Conservation (phyloP, 257 asterid species). For the Penstemon barbatus region DNA sequence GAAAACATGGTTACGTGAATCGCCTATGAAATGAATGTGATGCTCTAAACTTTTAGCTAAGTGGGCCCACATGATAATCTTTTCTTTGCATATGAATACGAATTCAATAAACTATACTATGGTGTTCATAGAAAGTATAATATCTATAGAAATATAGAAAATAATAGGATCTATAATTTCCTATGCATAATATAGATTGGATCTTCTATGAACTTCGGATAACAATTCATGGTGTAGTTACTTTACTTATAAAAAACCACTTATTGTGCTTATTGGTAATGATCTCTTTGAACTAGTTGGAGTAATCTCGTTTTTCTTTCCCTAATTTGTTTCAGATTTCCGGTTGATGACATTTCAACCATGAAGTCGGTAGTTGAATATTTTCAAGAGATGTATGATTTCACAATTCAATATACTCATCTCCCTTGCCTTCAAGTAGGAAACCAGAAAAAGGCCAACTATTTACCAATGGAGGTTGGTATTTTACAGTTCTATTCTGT, state of each 20-base stretch:
- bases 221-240: no score
- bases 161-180: no score
- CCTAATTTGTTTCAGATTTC: constrained; percentile 58
- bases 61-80: no score
- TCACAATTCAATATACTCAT: constrained; percentile 85
- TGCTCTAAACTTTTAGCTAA: no score
- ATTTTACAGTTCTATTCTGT: background rate
- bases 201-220: no score
- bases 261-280: background rate
- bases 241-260: background rate
- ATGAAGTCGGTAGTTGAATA: constrained; percentile 97
- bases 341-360: constrained; percentile 80
- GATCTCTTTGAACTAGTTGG: background rate
- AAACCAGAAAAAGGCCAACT: constrained; percentile 97
- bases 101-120: no score
- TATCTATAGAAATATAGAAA: no score
- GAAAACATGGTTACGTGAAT: no score
- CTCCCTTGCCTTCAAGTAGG: constrained; percentile 99
- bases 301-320: background rate
- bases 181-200: no score
- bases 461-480: constrained; percentile 92
- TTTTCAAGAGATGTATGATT: constrained; percentile 93
- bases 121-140: no score
- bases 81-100: no score
- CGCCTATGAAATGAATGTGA: no score